Evolutionary conservation across 768 basidiomycete species (phyloP).

Genomic region (Podaxis carcinomalis): DNA sequence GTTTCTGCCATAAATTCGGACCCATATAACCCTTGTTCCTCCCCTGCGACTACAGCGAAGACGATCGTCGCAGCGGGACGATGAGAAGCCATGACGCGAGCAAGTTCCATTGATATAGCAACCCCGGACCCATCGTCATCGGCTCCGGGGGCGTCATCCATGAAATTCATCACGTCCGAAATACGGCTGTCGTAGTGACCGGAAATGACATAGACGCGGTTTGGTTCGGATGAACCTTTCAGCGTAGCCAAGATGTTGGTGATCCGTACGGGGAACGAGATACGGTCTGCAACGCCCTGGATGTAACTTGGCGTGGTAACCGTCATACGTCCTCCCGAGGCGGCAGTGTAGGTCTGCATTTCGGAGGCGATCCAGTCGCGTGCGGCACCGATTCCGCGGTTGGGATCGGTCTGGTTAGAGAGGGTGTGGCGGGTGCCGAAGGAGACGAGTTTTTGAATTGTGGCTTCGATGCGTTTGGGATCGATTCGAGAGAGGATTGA

Average conservation of each 20-base stretch:
- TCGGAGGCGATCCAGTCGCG: constrained; percentile 51
- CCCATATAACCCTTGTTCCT: constrained; percentile 50
- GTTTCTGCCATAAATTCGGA: constrained; percentile 42
- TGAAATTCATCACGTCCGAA: constrained; percentile 33
- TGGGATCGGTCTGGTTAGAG: constrained; percentile 48
- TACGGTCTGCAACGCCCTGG: constrained; percentile 30
- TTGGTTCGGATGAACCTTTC: constrained; percentile 41
- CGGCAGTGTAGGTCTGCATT: constrained; percentile 33
- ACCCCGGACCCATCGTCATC: constrained; percentile 54
- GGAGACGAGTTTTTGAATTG: constrained; percentile 47
- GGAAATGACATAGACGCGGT: constrained; percentile 48
- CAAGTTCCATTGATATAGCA: constrained; percentile 50
- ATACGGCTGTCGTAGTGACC: constrained; percentile 53
- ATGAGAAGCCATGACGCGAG: constrained; percentile 46
- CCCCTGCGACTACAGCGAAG: constrained; percentile 46
- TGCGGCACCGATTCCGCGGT: constrained; percentile 50
- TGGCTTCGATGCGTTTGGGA: constrained; percentile 38
- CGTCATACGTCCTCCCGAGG: constrained; percentile 37
- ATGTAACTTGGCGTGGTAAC: constrained; percentile 43
- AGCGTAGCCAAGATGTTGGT: constrained; percentile 47
- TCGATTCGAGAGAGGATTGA: constrained; percentile 44
- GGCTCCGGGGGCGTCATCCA: constrained; percentile 46
- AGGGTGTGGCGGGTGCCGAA: constrained; percentile 53
- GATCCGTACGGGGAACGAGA: constrained; percentile 22
- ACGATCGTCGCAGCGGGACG: constrained; percentile 46